phyloP scores from a whole-genome alignment of 306 rosid species.

The Cicer bijugum region DNA sequence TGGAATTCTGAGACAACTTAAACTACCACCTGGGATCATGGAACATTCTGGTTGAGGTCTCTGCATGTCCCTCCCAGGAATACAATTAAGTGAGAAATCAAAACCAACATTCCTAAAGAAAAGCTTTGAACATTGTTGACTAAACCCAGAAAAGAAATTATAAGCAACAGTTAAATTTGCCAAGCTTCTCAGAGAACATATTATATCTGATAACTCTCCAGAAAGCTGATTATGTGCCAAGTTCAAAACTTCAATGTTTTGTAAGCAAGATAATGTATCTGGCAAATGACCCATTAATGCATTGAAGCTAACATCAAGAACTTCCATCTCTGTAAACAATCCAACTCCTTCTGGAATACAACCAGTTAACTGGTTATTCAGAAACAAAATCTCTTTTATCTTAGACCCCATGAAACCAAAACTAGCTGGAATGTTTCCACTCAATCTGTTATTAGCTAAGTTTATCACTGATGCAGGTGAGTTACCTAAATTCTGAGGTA shows the following conservation, averaged over 20 bases:
- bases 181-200: slow-evolving; percentile 72
- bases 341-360: slow-evolving; percentile 96
- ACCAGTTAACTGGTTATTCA: slow-evolving; percentile 84
- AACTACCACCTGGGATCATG: slow-evolving; percentile 76
- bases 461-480: slow-evolving; percentile 95
- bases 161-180: slow-evolving; percentile 80
- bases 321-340: slow-evolving; percentile 81
- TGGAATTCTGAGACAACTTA: slow-evolving; percentile 85
- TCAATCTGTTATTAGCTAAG: slow-evolving; percentile 76
- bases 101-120: slow-evolving; percentile 72
- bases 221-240: slow-evolving; percentile 86
- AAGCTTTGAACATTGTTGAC: slow-evolving; percentile 70
- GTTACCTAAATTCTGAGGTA: slow-evolving; percentile 81
- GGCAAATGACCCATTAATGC: slow-evolving; percentile 88
- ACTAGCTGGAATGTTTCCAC: slow-evolving; percentile 78
- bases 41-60: slow-evolving; percentile 88
- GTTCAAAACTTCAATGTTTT: slow-evolving; percentile 79
- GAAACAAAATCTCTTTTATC: slow-evolving; percentile 78
- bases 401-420: slow-evolving; percentile 76
- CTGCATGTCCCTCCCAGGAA: slow-evolving; percentile 84
- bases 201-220: slow-evolving; percentile 78
- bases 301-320: slow-evolving; percentile 84
- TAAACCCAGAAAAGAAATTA: slow-evolving; percentile 97
- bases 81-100: slow-evolving; percentile 84
- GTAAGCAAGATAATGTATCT: slow-evolving; percentile 82